Base-by-base conservation (phyloP, 2,329 filamentous ascomycete genomes). In the Arthrobotrys pseudoclavata region DNA sequence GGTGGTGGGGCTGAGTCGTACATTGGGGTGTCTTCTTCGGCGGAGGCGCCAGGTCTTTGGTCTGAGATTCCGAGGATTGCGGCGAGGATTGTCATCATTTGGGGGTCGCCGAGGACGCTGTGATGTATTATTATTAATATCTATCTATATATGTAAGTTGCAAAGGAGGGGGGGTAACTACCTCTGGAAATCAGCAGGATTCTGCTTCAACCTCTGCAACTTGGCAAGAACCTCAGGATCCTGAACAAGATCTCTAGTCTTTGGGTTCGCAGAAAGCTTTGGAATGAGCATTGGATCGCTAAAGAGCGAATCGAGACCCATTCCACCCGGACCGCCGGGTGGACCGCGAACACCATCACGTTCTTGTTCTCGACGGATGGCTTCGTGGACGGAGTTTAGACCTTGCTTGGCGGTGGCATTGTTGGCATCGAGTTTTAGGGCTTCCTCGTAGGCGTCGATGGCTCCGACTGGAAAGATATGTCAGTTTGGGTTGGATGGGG, bases 371-470 rank as follows among this genome's bases (percentile, higher is more conserved):
- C 89, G 88, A 81, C 97, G 90, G 84, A 99, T 94, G 22, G 95
- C 94, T 82, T 93, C 91, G 85, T 96, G 89, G 50, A 97, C 94
- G 47, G 93, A 89, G 10, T 91, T 90, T 57, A 97, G 87, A 40
- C 96, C 95, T 79, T 90, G 92, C 87, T 97, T 97, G 80, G 96
- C 92, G 85, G 96, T 94, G 3, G 94, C 92, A 83, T 99, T 99
- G 84, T 88, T 90, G 53, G 94, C 90, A 83, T 99, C 96, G 69
- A 95, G 87, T 87, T 97, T 97, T 81, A 97, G 87, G n/a, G 95
- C 96, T 84, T 96, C 89, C 83, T 97, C 92, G 84, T 96, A 99
- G 22, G 96, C 94, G 82, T 97, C 94, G 79, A 91, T 89, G 37
- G 96, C 94, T 57, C 89, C 92, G 61, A 96, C 86, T 89, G 52